Evolutionary conservation across 1,284 basidiomycete species (phyloP), one percentile per base, ranked within the genome.

Genomic region (Ustilago vetiveriae): DNA sequence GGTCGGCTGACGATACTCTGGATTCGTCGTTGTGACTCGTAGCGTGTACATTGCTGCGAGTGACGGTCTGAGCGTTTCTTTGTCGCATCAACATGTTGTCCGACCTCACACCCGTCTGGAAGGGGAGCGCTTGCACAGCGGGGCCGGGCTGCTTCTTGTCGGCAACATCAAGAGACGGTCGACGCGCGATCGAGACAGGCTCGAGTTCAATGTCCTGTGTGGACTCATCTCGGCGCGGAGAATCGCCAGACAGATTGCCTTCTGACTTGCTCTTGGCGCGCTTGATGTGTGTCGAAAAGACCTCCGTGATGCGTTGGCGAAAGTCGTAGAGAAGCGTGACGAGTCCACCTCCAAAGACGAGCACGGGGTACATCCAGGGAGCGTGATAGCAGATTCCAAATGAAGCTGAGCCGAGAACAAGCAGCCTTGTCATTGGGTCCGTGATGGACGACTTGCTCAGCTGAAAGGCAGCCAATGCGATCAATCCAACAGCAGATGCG

Each of bases 401-500:
- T 36, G 84, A 83, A 0, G 84, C 86, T 2, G 83, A 83, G 7
- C 83, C 74, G 27, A 86, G 77, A 8, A 88, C 84, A n/a, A 87
- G 58, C 3, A 85, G 48, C n/a, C 86, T 75, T 4, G 86, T 85
- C 14, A 86, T 39, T 0, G 76, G 67, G 56, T 88, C 87, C 0
- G 86, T 87, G 19, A 86, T 84, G 14, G 85, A 84, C 19, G 84
- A 85, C 9, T 81, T 76, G 3, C 84, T 80, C 14, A 88, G 84
- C 73, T 87, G 85, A 10, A 85, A 83, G 0, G 86, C 87, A 3
- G 87, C 86, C 13, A 88, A 82, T 0, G 85, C 85, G 51, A 88
- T 87, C 21, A 88, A 78, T 0, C 87, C 87, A 3, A 88, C 87
- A 0, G 86, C 86, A 0, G 87, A 84, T 0, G 87, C 85, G 70